These are phyloP conservation scores for Plasmodium vivax DNA, from an alignment of 169 alveolate genomes.

Conservation along the genomic window DNA sequence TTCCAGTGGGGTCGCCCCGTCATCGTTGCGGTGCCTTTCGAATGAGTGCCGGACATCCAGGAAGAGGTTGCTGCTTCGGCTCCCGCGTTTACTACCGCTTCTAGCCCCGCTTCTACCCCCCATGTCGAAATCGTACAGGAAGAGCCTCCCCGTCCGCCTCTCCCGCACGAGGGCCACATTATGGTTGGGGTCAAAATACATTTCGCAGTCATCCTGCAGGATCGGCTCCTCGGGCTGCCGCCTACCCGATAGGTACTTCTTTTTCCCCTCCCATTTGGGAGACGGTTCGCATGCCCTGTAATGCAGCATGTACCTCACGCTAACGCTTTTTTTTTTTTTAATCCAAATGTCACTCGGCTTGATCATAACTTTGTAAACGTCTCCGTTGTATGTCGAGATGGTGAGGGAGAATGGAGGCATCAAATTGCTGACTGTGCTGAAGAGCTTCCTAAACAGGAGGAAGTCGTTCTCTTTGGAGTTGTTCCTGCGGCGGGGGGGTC, in stretches of 20 bases:
- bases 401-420: slow-evolving; percentile 71
- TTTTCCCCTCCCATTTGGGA: not conserved
- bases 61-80: too few species aligned
- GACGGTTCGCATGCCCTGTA: not conserved
- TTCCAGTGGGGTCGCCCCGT: not conserved
- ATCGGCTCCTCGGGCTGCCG: not conserved
- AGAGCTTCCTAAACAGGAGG: slow-evolving; percentile 41
- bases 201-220: not conserved
- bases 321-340: slow-evolving; percentile 54
- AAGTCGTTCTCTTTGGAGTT: slow-evolving; percentile 21
- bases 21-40: not conserved
- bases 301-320: slow-evolving; percentile 50
- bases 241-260: not conserved
- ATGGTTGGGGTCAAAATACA: slow-evolving; percentile 1
- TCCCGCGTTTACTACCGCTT: too few species aligned
- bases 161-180: slow-evolving; percentile 13
- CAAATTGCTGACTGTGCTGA: slow-evolving; percentile 35
- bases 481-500: not conserved
- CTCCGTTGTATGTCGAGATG: slow-evolving; percentile 37
- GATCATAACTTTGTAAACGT: slow-evolving; percentile 30
- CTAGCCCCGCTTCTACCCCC: not conserved
- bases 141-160: slow-evolving; percentile 5
- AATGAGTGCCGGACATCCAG: not conserved
- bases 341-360: slow-evolving; percentile 74
- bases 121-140: slow-evolving; percentile 10